Conservation (phyloP, 1,139 yeast species). For the Geotrichum restrictum region DNA sequence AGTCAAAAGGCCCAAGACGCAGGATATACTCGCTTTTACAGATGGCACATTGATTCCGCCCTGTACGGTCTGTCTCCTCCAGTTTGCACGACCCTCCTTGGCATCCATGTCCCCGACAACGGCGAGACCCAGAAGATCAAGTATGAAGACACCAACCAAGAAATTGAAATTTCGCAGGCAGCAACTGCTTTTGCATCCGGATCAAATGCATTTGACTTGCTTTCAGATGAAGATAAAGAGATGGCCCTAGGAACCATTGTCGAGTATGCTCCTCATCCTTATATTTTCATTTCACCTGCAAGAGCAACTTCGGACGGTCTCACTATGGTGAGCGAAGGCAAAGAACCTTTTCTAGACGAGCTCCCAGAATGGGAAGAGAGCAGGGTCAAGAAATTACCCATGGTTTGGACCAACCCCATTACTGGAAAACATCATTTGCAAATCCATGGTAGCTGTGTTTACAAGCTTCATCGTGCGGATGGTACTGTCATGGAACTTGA, state of each 20-base stretch:
- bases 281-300: slow-evolving; percentile 74
- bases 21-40: slow-evolving; percentile 71
- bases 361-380: slow-evolving; percentile 77
- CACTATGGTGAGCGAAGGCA: slow-evolving; percentile 76
- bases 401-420: slow-evolving; percentile 90
- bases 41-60: slow-evolving; percentile 89
- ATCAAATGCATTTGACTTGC: slow-evolving; percentile 61
- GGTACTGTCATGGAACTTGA: slow-evolving; percentile 60
- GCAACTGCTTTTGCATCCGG: slow-evolving; percentile 90
- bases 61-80: slow-evolving; percentile 82
- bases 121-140: slow-evolving; percentile 47
- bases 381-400: slow-evolving; percentile 68
- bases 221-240: slow-evolving; percentile 64
- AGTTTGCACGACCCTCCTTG: slow-evolving; percentile 72
- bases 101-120: slow-evolving; percentile 54
- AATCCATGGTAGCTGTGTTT: slow-evolving; percentile 74
- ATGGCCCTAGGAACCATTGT: slow-evolving; percentile 71
- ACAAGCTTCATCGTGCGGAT: slow-evolving; percentile 52
- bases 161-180: slow-evolving; percentile 65
- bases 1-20: slow-evolving; percentile 55
- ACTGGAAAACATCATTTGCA: slow-evolving; percentile 78
- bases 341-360: slow-evolving; percentile 59
- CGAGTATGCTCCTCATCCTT: slow-evolving; percentile 87
- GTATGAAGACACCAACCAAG: slow-evolving; percentile 65
- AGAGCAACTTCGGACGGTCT: slow-evolving; percentile 79